Conservation (phyloP, 164 flowering plant genomes). For the Cinnamomum micranthum region DNA sequence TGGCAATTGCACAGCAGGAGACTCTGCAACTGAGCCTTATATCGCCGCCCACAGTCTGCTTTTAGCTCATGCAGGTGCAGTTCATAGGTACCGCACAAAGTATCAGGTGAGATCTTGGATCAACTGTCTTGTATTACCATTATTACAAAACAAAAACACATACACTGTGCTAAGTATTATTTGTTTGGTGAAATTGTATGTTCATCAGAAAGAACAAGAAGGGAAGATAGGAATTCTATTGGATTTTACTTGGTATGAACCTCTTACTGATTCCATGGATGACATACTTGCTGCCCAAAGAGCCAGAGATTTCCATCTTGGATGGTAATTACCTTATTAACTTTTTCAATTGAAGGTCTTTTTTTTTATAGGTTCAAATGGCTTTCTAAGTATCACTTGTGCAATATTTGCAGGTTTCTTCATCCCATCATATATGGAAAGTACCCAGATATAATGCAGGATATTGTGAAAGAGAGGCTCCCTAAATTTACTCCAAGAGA, state of each 20-base stretch:
- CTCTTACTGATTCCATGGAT: slow-evolving; percentile 11
- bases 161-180: background rate
- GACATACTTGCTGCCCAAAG: slow-evolving; percentile 17
- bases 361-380: background rate
- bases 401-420: slow-evolving; percentile 15
- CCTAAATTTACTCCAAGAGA: slow-evolving; percentile 17
- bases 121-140: background rate
- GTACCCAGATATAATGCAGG: slow-evolving; percentile 14
- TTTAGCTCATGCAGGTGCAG: slow-evolving; percentile 21
- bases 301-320: slow-evolving; percentile 20
- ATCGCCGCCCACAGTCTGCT: slow-evolving; percentile 21
- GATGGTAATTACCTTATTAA: slow-evolving; percentile 7
- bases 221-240: slow-evolving; percentile 20
- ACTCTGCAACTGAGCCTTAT: slow-evolving; percentile 22
- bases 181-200: background rate
- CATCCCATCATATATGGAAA: slow-evolving; percentile 18
- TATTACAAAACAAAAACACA: background rate
- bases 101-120: slow-evolving; percentile 16
- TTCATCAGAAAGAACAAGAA: slow-evolving; percentile 11
- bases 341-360: background rate
- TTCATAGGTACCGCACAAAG: slow-evolving; percentile 17
- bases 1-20: slow-evolving; percentile 21
- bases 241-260: slow-evolving; percentile 27
- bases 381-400: background rate
- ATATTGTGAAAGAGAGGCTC: slow-evolving; percentile 18